Evolutionary conservation across 148 eudicot genomes (phyloP).

Genomic region (Fagopyrum homotropicum): DNA sequence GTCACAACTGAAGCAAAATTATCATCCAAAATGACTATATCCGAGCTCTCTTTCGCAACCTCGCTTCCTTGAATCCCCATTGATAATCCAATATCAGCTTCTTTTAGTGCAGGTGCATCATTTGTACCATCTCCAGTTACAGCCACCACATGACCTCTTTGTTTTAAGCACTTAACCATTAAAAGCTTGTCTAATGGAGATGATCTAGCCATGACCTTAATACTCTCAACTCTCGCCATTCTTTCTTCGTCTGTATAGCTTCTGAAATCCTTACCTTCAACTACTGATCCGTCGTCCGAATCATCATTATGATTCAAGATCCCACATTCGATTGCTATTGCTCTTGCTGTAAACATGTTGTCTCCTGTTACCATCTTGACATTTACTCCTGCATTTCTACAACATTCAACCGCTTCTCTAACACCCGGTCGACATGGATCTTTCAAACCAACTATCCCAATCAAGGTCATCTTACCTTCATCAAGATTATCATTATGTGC

Average conservation of each 20-base stretch:
- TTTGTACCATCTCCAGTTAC: conserved; percentile 32
- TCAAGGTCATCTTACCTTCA: not conserved
- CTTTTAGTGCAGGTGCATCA: conserved; percentile 27
- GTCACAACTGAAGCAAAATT: not conserved
- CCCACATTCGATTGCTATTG: conserved; percentile 23
- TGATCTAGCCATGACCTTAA: conserved; percentile 24
- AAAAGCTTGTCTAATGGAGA: conserved; percentile 31
- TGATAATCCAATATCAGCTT: not conserved
- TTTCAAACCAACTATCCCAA: conserved; percentile 23
- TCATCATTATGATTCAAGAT: conserved; percentile 16
- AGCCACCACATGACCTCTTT: conserved; percentile 28
- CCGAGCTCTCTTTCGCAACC: not conserved
- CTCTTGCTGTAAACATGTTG: conserved; percentile 21
- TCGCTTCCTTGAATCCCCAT: not conserved
- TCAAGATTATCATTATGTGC: conserved; percentile 15
- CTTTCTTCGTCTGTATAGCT: conserved; percentile 19
- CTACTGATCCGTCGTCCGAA: not conserved
- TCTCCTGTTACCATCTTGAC: conserved; percentile 27
- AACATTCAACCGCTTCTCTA: conserved; percentile 19
- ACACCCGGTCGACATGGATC: conserved; percentile 27
- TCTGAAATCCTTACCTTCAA: conserved; percentile 20
- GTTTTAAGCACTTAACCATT: conserved; percentile 25
- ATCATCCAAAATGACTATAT: not conserved
- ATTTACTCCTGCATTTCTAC: conserved; percentile 22
- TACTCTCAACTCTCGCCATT: conserved; percentile 18